These are phyloP conservation scores for Gossypium schwendimanii DNA, from an alignment of 441 rosid species.

Conservation along the genomic window DNA sequence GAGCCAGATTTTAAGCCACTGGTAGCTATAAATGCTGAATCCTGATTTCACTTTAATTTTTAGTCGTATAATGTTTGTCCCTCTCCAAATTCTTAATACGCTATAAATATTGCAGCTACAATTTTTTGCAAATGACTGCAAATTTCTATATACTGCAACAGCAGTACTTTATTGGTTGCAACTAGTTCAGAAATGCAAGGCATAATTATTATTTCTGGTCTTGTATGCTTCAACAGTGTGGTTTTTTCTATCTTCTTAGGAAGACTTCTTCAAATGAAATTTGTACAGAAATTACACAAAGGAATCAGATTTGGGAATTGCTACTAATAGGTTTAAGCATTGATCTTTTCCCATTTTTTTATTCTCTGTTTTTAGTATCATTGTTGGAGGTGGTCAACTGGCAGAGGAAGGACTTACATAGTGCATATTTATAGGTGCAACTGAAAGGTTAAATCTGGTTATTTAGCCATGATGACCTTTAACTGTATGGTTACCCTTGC, in stretches of 20 bases:
- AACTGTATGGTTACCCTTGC: background rate
- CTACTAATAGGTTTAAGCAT: background rate
- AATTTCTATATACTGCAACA: background rate
- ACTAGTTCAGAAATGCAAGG: background rate
- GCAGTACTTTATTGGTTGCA: background rate
- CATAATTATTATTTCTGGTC: background rate
- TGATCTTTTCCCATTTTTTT: background rate
- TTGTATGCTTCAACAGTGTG: background rate
- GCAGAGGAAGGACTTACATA: background rate
- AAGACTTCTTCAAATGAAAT: background rate
- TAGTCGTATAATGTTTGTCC: background rate
- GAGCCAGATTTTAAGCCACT: background rate
- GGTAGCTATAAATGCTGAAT: background rate
- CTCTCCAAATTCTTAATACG: background rate
- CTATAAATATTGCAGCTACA: background rate
- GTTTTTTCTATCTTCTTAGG: background rate
- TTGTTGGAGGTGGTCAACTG: background rate
- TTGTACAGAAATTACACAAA: background rate
- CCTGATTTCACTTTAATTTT: background rate
- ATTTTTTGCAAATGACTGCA: background rate
- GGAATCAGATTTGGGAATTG: background rate
- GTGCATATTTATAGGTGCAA: constrained; percentile 2
- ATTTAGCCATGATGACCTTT: background rate
- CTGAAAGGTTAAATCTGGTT: background rate
- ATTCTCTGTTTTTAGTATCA: background rate